Base-by-base conservation (phyloP, 495 filamentous ascomycete species). In the Cladorrhinum samala region DNA sequence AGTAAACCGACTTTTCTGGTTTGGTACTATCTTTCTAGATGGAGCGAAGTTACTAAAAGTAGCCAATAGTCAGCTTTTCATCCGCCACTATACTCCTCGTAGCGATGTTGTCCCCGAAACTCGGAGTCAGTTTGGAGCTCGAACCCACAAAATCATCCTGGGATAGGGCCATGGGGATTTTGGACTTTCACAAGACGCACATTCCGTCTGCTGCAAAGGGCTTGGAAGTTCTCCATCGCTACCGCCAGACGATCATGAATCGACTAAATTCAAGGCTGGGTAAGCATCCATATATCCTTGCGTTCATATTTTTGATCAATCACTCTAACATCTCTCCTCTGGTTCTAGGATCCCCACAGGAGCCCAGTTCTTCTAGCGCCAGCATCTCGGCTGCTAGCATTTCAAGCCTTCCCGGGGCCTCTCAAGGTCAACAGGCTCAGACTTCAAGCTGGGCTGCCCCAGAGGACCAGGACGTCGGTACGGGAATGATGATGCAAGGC, bases 51-150 rank as follows among this genome's bases (percentile, higher is more conserved):
- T n/a, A n/a, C n/a, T n/a, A n/a, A n/a, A n/a, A n/a, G n/a, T n/a
- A n/a, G n/a, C n/a, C n/a, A n/a, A n/a, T n/a, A 60, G 58, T 57
- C 33, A 55, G 45, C 6, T 63, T 63, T 38, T 23, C 54, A 0
- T 52, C 54, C 1, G 57, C 49, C 23, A 44, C 49, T 3, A 23
- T 56, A 21, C 57, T 63, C 4, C 27, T 63, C 24, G 61, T 53
- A 2, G 54, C 54, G 0, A 52, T 51, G 1, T 37, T 63, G 0
- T 53, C 50, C 2, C 57, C 61, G 0, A 52, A 38, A 1, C 47
- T 62, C 5, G 50, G 47, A 2, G 53, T 59, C 46, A 21, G 39
- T 8, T 40, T 62, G 0, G 56, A 56, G 11, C 24, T 37, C 1
- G 60, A 59, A 11, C 49, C 50, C 2, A 42, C 49, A n/a, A 49